A percentile compares a stretch with the other conserved stretches of the same genome.
Evolutionary conservation across 768 basidiomycete genomes (phyloP).

Genomic region (Mycena belliarum): DNA sequence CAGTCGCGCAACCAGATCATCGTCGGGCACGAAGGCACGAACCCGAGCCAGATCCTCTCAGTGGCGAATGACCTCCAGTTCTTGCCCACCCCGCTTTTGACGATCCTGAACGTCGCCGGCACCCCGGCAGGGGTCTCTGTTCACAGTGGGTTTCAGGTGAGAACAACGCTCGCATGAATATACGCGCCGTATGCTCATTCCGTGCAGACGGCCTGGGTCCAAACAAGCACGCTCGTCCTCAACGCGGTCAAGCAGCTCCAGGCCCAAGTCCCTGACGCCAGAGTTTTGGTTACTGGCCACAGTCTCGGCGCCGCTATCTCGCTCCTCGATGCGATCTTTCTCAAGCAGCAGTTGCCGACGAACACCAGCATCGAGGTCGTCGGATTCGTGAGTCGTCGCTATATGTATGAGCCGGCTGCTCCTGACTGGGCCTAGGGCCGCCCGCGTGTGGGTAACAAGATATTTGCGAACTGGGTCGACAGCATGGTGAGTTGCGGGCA

Average conservation of each 20-base stretch:
- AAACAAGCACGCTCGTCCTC: slow-evolving; percentile 4
- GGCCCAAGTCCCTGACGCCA: slow-evolving; percentile 1
- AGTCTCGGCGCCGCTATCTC: slow-evolving; percentile 5
- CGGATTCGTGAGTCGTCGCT: slow-evolving; percentile 1
- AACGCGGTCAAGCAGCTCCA: slow-evolving; percentile 1
- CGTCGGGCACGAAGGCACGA: slow-evolving; percentile 10
- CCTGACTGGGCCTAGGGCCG: neutral
- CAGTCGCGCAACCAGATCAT: slow-evolving; percentile 12
- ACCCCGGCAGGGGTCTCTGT: slow-evolving; percentile 2
- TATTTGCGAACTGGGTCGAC: slow-evolving; percentile 5
- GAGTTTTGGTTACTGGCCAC: slow-evolving; percentile 1
- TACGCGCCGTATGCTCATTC: neutral
- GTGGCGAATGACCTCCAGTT: slow-evolving; percentile 5
- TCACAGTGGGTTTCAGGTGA: slow-evolving; percentile 10
- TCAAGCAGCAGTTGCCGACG: slow-evolving; percentile 10
- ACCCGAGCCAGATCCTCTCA: neutral
- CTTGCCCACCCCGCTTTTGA: neutral
- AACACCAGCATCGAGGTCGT: slow-evolving; percentile 9
- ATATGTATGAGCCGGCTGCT: neutral
- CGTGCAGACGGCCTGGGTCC: slow-evolving; percentile 6
- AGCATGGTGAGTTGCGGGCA: neutral
- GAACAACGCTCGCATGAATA: neutral
- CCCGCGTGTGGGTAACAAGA: slow-evolving; percentile 4
- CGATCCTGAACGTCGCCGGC: slow-evolving; percentile 5
- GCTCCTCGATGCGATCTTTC: slow-evolving; percentile 10